Evolutionary conservation across 2,329 filamentous ascomycete genomes (phyloP).

Genomic region (Trichoderma lentiforme): DNA sequence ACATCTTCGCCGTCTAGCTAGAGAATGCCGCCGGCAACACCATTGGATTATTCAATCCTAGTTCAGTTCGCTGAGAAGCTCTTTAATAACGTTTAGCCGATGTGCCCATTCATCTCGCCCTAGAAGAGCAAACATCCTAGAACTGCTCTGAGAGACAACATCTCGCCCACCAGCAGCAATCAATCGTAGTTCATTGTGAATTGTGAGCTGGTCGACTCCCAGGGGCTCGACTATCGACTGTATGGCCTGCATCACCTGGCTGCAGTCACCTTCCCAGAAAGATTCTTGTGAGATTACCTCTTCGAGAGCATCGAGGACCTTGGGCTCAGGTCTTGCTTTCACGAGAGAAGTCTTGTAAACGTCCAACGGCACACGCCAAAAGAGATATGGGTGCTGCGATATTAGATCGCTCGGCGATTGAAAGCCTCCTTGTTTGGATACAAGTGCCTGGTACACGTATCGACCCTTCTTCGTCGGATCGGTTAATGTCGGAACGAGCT

Average conservation of each 20-base stretch:
- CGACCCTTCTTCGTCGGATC: slow-evolving; percentile 17
- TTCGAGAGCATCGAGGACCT: slow-evolving; percentile 27
- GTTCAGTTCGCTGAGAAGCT: slow-evolving; percentile 21
- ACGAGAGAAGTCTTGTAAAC: slow-evolving; percentile 30
- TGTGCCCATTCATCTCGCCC: slow-evolving; percentile 35
- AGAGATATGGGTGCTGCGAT: slow-evolving; percentile 35
- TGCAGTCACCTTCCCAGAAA: slow-evolving; percentile 20
- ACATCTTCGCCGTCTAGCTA: neutral
- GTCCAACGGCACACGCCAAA: slow-evolving; percentile 36
- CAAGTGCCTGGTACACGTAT: slow-evolving; percentile 26
- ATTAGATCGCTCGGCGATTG: slow-evolving; percentile 24
- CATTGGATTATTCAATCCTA: neutral
- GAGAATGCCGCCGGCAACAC: neutral
- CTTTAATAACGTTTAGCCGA: slow-evolving; percentile 27
- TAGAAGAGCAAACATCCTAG: slow-evolving; percentile 33
- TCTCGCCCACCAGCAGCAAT: slow-evolving; percentile 31
- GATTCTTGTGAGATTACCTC: slow-evolving; percentile 22
- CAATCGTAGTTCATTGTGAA: slow-evolving; percentile 33
- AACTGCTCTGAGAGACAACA: slow-evolving; percentile 29
- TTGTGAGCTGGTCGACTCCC: slow-evolving; percentile 19
- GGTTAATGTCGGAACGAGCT: slow-evolving; percentile 27
- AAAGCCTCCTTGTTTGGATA: slow-evolving; percentile 26
- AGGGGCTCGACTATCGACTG: slow-evolving; percentile 19
- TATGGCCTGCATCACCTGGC: slow-evolving; percentile 22
- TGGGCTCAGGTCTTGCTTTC: slow-evolving; percentile 21